These are phyloP conservation scores for Epichloe baconii DNA, from an alignment of 2,329 filamentous ascomycete genomes.

Conservation along the genomic window DNA sequence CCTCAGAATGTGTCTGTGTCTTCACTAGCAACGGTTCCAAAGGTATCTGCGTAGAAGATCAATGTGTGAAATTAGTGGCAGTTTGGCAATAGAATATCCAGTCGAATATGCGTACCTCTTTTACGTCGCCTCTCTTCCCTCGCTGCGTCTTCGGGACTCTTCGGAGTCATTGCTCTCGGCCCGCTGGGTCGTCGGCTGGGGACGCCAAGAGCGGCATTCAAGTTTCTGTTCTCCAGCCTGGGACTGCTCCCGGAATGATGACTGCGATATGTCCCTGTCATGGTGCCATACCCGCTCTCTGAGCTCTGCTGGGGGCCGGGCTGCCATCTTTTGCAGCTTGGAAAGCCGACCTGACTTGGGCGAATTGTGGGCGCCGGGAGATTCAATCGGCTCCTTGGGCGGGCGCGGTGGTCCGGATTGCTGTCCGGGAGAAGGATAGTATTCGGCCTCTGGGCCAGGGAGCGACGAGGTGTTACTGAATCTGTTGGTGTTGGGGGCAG, in stretches of 20 bases:
- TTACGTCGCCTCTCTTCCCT: conserved; percentile 39
- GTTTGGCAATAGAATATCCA: not conserved
- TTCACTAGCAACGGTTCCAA: conserved; percentile 21
- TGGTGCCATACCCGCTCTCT: conserved; percentile 40
- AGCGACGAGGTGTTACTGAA: conserved; percentile 33
- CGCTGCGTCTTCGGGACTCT: conserved; percentile 32
- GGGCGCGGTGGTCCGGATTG: conserved; percentile 39
- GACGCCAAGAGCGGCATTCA: conserved; percentile 38
- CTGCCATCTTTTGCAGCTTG: conserved; percentile 37
- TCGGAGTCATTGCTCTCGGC: conserved; percentile 48
- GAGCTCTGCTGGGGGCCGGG: conserved; percentile 44
- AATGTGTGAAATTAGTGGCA: not conserved
- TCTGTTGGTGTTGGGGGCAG: conserved; percentile 33
- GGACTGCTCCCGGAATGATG: conserved; percentile 43
- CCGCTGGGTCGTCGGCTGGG: conserved; percentile 43
- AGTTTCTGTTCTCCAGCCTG: conserved; percentile 42
- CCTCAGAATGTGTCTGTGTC: conserved; percentile 25
- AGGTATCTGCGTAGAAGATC: conserved; percentile 5
- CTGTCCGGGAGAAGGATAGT: conserved; percentile 32
- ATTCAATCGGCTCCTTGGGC: conserved; percentile 48
- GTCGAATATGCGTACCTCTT: conserved; percentile 34
- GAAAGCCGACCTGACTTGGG: conserved; percentile 33
- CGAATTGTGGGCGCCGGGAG: conserved; percentile 27
- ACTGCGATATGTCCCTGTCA: conserved; percentile 32
- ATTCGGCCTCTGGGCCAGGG: conserved; percentile 24